These are phyloP conservation scores for Lachnellula cervina DNA, from an alignment of 2,329 filamentous ascomycete species.

Conservation along the genomic window DNA sequence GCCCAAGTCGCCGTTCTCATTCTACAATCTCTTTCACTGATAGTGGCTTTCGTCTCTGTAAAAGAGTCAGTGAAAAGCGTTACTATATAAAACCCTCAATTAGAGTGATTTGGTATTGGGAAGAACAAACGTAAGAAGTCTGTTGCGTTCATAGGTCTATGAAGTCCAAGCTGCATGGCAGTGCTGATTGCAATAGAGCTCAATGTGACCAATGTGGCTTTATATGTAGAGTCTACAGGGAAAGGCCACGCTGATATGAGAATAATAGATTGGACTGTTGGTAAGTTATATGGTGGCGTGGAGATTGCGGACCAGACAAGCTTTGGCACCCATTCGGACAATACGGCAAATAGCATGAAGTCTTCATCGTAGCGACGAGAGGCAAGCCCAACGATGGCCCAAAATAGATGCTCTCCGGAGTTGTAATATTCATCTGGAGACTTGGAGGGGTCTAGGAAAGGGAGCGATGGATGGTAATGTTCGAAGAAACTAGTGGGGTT, in stretches of 20 bases:
- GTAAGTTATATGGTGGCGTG: background rate
- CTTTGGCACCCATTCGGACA: slow-evolving; percentile 8
- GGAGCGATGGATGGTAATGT: slow-evolving; percentile 13
- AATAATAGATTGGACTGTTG: slow-evolving; percentile 16
- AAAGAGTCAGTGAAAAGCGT: background rate
- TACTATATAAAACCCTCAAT: background rate
- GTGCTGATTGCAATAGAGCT: slow-evolving; percentile 19
- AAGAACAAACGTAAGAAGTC: slow-evolving; percentile 15
- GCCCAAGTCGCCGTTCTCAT: slow-evolving; percentile 9
- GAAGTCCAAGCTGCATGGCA: slow-evolving; percentile 23
- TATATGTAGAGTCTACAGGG: slow-evolving; percentile 18
- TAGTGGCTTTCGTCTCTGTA: background rate
- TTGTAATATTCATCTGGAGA: slow-evolving; percentile 16
- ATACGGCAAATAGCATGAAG: slow-evolving; percentile 3
- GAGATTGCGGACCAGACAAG: slow-evolving; percentile 11
- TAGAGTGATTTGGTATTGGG: background rate
- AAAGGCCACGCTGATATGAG: slow-evolving; percentile 24
- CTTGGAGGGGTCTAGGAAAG: slow-evolving; percentile 7
- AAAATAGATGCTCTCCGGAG: slow-evolving; percentile 9
- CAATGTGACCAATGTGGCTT: slow-evolving; percentile 19
- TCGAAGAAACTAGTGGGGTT: slow-evolving; percentile 11
- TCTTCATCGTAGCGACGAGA: slow-evolving; percentile 14
- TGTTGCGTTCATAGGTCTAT: slow-evolving; percentile 15
- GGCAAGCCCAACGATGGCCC: slow-evolving; percentile 16
- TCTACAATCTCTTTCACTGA: background rate